These are phyloP conservation scores for Aspergillus panamensis DNA, from an alignment of 495 filamentous ascomycete genomes.

Conservation along the genomic window DNA sequence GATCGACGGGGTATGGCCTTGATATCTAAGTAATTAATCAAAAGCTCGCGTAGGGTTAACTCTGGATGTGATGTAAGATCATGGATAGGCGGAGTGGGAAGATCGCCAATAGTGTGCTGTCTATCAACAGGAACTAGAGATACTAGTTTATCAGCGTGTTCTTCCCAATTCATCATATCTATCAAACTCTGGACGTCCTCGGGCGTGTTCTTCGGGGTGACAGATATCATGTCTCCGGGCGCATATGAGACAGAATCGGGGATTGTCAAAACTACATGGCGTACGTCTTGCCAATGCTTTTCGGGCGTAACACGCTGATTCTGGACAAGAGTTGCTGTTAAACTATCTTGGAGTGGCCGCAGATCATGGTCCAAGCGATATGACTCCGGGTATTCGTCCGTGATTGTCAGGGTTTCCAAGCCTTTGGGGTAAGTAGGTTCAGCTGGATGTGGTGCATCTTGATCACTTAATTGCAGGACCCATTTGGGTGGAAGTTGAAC, in stretches of 20 bases:
- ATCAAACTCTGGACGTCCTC: conserved; percentile 74
- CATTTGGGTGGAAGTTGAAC: conserved; percentile 77
- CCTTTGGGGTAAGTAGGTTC: not conserved
- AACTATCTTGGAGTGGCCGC: conserved; percentile 51
- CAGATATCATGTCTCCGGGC: conserved; percentile 72
- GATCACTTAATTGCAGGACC: conserved; percentile 50
- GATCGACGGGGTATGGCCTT: conserved; percentile 81
- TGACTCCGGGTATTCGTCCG: conserved; percentile 25
- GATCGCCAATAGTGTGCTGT: conserved; percentile 18
- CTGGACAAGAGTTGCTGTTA: conserved; percentile 37
- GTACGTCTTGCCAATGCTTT: conserved; percentile 91
- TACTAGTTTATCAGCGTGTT: conserved; percentile 64
- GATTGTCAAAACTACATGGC: conserved; percentile 61
- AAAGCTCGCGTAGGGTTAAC: conserved; percentile 69
- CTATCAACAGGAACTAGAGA: conserved; percentile 38
- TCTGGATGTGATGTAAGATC: conserved; percentile 37
- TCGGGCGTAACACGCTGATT: conserved; percentile 73
- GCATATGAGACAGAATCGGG: conserved; percentile 41
- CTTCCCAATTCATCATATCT: conserved; percentile 68
- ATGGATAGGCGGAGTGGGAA: conserved; percentile 42
- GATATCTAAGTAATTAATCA: conserved; percentile 81
- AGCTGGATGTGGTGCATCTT: not conserved
- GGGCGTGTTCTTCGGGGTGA: conserved; percentile 84
- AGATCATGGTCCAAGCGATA: conserved; percentile 44
- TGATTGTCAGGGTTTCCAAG: conserved; percentile 2